Evolutionary conservation across 768 basidiomycete genomes (phyloP).

Genomic region (Lentinula lateritia): DNA sequence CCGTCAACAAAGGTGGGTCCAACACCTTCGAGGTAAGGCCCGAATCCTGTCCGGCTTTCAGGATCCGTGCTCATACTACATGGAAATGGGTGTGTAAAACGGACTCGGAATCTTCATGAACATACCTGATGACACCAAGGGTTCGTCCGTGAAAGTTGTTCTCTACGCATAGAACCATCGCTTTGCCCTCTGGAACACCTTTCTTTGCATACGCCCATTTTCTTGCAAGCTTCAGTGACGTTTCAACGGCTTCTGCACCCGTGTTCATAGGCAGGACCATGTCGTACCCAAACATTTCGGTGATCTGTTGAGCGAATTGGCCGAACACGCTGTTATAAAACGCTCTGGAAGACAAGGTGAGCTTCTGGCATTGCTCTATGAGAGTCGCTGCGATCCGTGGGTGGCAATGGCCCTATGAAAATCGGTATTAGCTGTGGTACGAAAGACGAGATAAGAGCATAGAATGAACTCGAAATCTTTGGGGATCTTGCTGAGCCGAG

Average conservation of each 20-base stretch:
- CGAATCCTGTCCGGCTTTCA: conserved; percentile 81
- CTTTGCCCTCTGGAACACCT: conserved; percentile 73
- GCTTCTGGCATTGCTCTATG: conserved; percentile 76
- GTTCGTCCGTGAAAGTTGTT: conserved; percentile 98
- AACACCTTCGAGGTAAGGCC: conserved; percentile 82
- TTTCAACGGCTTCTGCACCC: conserved; percentile 97
- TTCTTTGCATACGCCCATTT: conserved; percentile 97
- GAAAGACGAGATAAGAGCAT: neutral
- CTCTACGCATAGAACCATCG: conserved; percentile 78
- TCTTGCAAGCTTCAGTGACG: conserved; percentile 88
- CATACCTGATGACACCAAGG: conserved; percentile 76
- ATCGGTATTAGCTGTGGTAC: neutral
- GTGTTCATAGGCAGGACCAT: conserved; percentile 99
- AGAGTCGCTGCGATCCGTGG: conserved; percentile 81
- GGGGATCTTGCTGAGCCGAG: neutral
- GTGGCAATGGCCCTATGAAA: conserved; percentile 79
- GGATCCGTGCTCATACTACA: conserved; percentile 91
- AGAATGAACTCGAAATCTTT: conserved; percentile 2
- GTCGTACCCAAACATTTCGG: conserved; percentile 83
- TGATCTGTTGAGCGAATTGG: conserved; percentile 81
- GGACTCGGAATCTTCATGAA: neutral
- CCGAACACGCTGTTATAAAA: conserved; percentile 95
- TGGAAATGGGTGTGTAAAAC: conserved; percentile 5
- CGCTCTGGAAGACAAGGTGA: conserved; percentile 92
- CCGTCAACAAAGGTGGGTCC: conserved; percentile 71